Percentiles rank a stretch among this genome's conserved stretches.
Conservation (phyloP, 1,284 basidiomycete genomes). For the Mycena sp. region DNA sequence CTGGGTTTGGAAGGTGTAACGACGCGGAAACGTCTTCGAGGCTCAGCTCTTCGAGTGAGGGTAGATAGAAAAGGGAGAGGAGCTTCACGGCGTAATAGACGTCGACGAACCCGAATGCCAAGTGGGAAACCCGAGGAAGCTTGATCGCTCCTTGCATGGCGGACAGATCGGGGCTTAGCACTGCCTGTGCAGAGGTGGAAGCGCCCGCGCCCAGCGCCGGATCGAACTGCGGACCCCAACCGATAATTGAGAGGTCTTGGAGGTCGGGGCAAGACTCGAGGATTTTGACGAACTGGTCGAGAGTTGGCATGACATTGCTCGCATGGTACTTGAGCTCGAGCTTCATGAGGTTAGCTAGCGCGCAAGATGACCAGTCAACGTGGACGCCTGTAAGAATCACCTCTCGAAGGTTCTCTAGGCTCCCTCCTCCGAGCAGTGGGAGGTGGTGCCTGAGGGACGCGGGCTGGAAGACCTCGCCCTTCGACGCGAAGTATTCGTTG, state of each 20-base stretch:
- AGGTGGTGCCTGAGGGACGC: slow-evolving; percentile 47
- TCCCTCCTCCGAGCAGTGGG: slow-evolving; percentile 50
- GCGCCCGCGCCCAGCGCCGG: slow-evolving; percentile 31
- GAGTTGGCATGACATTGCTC: slow-evolving; percentile 57
- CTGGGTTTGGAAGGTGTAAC: slow-evolving; percentile 40
- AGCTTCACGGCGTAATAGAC: slow-evolving; percentile 51
- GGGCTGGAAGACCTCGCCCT: slow-evolving; percentile 55
- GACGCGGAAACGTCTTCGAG: slow-evolving; percentile 56
- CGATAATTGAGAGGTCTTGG: slow-evolving; percentile 53
- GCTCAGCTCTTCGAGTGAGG: slow-evolving; percentile 47
- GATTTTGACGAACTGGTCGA: slow-evolving; percentile 53
- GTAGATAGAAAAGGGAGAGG: slow-evolving; percentile 53
- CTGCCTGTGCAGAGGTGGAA: slow-evolving; percentile 50
- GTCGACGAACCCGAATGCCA: slow-evolving; percentile 60
- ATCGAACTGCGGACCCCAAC: slow-evolving; percentile 55
- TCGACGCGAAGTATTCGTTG: slow-evolving; percentile 61
- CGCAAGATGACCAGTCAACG: slow-evolving; percentile 55
- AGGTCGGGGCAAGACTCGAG: slow-evolving; percentile 51
- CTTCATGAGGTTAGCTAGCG: slow-evolving; percentile 50
- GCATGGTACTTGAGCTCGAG: slow-evolving; percentile 64
- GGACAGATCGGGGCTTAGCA: not conserved
- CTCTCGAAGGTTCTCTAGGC: slow-evolving; percentile 40
- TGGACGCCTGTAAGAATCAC: slow-evolving; percentile 62
- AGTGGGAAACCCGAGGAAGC: slow-evolving; percentile 45
- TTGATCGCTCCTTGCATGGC: slow-evolving; percentile 29